Conservation (phyloP, 2,329 filamentous ascomycete genomes). For the Fonsecaea pedrosoi region DNA sequence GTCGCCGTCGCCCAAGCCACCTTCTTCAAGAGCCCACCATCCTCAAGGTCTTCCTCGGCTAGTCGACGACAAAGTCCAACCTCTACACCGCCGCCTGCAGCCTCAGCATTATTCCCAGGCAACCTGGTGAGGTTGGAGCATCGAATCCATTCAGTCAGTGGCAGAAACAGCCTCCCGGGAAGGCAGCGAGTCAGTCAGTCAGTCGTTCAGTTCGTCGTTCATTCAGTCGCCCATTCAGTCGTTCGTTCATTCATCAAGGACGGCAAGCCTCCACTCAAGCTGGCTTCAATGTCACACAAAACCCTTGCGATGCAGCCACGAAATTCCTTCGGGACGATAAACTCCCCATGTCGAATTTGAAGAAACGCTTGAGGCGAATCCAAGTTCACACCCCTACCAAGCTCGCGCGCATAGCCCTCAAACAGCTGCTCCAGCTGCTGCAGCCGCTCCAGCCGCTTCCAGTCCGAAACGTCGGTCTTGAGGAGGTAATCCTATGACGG, state of each 20-base stretch:
- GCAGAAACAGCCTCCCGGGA: no score
- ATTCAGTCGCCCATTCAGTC: no score
- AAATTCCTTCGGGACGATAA: conserved; percentile 92
- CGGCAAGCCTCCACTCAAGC: conserved; percentile 86
- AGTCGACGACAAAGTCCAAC: conserved; percentile 32
- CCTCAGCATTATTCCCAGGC: conserved; percentile 27
- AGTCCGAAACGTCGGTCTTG: conserved; percentile 55
- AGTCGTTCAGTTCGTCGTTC: no score
- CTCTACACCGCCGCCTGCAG: conserved; percentile 37
- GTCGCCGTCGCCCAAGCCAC: conserved; percentile 35
- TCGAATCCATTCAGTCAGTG: no score
- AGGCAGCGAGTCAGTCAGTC: no score
- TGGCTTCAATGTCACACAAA: conserved; percentile 95
- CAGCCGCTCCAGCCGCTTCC: conserved; percentile 41
- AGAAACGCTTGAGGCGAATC: conserved; percentile 64
- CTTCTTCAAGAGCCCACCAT: no score
- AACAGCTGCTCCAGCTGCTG: conserved; percentile 57
- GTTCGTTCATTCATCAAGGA: conserved; percentile 70
- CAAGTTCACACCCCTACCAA: conserved; percentile 49
- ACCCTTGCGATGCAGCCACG: conserved; percentile 87
- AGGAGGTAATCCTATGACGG: conserved; percentile 41
- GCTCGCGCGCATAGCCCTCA: conserved; percentile 55
- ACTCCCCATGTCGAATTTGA: conserved; percentile 87
- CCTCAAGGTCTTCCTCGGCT: conserved; percentile 29
- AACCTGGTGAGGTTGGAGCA: no score